Percentiles rank a stretch among this genome's conserved stretches.
These are phyloP conservation scores for Rubia peregrina DNA, from an alignment of 305 asterid species.

Conservation along the genomic window DNA sequence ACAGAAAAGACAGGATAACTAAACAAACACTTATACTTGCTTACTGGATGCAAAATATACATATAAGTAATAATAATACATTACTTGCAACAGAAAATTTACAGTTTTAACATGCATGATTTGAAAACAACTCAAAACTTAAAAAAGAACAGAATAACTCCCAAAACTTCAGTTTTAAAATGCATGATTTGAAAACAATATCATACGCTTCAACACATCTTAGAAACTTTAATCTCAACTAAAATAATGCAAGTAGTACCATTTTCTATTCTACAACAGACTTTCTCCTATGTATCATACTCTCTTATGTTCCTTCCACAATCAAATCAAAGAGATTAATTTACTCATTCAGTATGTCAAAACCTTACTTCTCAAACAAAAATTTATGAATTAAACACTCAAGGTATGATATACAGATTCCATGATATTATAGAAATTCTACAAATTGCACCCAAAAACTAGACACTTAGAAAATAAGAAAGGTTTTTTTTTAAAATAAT, in stretches of 20 bases:
- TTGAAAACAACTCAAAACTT: neutral
- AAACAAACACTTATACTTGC: neutral
- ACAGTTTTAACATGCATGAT: neutral
- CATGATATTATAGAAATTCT: neutral
- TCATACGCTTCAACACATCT: neutral
- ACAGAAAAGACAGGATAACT: neutral
- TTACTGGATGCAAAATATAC: neutral
- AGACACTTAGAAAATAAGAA: neutral
- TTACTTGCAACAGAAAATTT: too few species aligned
- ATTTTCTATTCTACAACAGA: neutral
- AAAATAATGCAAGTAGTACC: neutral
- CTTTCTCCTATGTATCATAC: neutral
- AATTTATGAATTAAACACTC: neutral
- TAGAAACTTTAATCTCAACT: neutral
- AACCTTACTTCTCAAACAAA: neutral
- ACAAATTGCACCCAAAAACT: neutral
- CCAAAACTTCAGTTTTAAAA: too few species aligned
- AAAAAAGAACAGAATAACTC: neutral
- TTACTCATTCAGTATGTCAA: neutral
- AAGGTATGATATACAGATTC: neutral
- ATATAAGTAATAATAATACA: neutral
- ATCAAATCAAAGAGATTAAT: neutral
- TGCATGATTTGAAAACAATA: too few species aligned
- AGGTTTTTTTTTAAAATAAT: too few species aligned
- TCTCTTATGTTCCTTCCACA: neutral